phyloP scores from a whole-genome alignment of 148 eudicot species.

The Beta vulgaris region DNA sequence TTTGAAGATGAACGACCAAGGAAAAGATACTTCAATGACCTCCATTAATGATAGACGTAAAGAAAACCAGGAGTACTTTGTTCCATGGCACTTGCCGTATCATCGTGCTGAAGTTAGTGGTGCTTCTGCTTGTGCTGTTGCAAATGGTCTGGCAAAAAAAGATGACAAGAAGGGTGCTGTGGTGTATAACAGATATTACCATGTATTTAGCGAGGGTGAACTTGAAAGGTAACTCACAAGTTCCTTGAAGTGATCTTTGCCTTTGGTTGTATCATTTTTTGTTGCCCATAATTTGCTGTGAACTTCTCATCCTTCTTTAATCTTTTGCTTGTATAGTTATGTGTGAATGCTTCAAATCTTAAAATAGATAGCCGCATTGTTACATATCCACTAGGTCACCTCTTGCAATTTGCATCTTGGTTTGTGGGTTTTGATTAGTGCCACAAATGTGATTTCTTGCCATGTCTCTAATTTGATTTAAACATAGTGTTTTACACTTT shows the following conservation, averaged over 20 bases:
- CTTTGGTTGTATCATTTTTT: not conserved
- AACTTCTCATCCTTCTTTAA: not conserved
- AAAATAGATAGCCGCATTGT: not conserved
- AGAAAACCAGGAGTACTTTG: conserved; percentile 76
- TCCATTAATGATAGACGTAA: conserved; percentile 20
- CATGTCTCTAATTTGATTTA: not conserved
- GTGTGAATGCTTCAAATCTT: not conserved
- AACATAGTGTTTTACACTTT: not conserved
- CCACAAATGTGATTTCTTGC: not conserved
- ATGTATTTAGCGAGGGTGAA: conserved; percentile 94
- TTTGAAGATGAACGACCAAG: conserved; percentile 18
- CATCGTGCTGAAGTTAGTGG: conserved; percentile 95
- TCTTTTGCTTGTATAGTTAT: not conserved
- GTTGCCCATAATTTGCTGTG: not conserved
- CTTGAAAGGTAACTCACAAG: conserved; percentile 67
- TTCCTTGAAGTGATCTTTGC: not conserved
- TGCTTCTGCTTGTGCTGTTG: conserved; percentile 74
- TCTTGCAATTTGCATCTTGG: not conserved
- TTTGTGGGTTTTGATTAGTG: not conserved
- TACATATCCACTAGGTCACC: not conserved
- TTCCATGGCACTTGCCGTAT: conserved; percentile 98
- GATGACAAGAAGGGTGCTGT: conserved; percentile 97
- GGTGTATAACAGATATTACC: conserved; percentile 91
- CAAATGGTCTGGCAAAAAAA: conserved; percentile 80
- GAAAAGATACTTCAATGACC: conserved; percentile 19